Conservation (phyloP, 2,329 filamentous ascomycete species). For the Graphilbum ipis-grandicollis region DNA sequence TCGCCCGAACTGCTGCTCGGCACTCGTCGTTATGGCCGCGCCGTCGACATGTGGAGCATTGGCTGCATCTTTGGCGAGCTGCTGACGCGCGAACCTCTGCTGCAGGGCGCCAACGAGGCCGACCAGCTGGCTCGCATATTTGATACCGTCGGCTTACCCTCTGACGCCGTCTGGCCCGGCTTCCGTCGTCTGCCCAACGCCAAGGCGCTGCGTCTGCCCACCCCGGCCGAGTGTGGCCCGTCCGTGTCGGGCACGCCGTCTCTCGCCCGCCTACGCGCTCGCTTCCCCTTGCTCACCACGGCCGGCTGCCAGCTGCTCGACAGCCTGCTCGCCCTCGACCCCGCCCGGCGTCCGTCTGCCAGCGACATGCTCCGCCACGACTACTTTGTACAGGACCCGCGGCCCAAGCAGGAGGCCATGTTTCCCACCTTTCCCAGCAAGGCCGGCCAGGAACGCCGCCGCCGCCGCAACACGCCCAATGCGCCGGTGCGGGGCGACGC, state of each 20-base stretch:
- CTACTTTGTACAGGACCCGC: conserved; percentile 81
- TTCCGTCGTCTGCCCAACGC: conserved; percentile 83
- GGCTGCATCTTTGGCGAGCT: conserved; percentile 94
- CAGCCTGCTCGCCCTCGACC: conserved; percentile 57
- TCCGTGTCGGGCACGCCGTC: conserved; percentile 35
- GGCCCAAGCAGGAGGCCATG: conserved; percentile 77
- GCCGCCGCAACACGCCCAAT: conserved; percentile 57
- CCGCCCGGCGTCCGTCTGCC: conserved; percentile 51
- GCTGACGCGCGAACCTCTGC: conserved; percentile 60
- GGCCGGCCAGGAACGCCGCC: conserved; percentile 72
- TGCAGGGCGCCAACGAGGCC: conserved; percentile 85
- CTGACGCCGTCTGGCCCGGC: conserved; percentile 64
- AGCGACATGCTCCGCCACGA: conserved; percentile 57
- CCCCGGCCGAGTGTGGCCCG: conserved; percentile 17
- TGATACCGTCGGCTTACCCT: conserved; percentile 72
- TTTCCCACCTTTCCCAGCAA: conserved; percentile 96
- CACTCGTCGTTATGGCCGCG: conserved; percentile 51
- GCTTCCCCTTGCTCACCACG: conserved; percentile 66
- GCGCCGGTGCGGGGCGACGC: conserved; percentile 65
- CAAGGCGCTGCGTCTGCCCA: conserved; percentile 54
- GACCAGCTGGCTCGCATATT: conserved; percentile 82
- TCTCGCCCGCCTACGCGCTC: conserved; percentile 42
- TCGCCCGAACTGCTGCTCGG: conserved; percentile 81
- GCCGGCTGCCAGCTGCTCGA: conserved; percentile 56
- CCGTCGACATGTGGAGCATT: conserved; percentile 89